These are phyloP conservation scores for Dryas drummondii DNA, from an alignment of 306 rosid genomes.

Conservation along the genomic window DNA sequence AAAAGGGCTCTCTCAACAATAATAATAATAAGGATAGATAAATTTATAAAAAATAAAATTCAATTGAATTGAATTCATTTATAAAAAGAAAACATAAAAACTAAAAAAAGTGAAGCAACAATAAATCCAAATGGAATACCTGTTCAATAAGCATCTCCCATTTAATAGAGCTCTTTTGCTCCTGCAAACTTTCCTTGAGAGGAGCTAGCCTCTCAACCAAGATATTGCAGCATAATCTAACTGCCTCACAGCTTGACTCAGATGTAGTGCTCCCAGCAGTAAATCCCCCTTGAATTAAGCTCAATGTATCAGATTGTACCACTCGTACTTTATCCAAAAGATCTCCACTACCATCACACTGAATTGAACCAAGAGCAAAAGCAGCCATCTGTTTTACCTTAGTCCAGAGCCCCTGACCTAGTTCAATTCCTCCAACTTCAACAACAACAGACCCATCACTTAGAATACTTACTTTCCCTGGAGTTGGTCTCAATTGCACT, in stretches of 20 bases:
- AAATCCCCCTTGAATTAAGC: slow-evolving; percentile 86
- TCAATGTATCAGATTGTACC: slow-evolving; percentile 72
- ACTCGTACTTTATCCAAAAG: slow-evolving; percentile 68
- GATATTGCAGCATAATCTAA: slow-evolving; percentile 65
- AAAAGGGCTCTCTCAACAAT: too few relatives aligned
- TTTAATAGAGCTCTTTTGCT: slow-evolving; percentile 51
- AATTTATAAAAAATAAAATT: too few relatives aligned
- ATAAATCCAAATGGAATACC: slow-evolving; percentile 41
- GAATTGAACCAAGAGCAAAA: slow-evolving; percentile 58
- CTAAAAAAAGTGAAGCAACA: not conserved
- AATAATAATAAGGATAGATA: too few relatives aligned
- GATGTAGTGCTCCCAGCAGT: slow-evolving; percentile 95
- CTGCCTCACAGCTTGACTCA: slow-evolving; percentile 90
- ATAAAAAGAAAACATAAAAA: not conserved
- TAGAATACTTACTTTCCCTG: slow-evolving; percentile 79
- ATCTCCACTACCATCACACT: slow-evolving; percentile 44
- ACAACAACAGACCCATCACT: slow-evolving; percentile 70
- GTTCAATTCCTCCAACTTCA: slow-evolving; percentile 94
- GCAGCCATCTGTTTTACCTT: slow-evolving; percentile 92
- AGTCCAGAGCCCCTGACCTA: slow-evolving; percentile 99
- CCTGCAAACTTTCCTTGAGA: slow-evolving; percentile 56
- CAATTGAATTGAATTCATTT: not conserved
- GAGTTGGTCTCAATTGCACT: slow-evolving; percentile 55
- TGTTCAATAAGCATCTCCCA: slow-evolving; percentile 77
- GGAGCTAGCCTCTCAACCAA: slow-evolving; percentile 77